These are phyloP conservation scores for Dionaea muscipula DNA, from an alignment of 179 eudicot species.

Conservation along the genomic window DNA sequence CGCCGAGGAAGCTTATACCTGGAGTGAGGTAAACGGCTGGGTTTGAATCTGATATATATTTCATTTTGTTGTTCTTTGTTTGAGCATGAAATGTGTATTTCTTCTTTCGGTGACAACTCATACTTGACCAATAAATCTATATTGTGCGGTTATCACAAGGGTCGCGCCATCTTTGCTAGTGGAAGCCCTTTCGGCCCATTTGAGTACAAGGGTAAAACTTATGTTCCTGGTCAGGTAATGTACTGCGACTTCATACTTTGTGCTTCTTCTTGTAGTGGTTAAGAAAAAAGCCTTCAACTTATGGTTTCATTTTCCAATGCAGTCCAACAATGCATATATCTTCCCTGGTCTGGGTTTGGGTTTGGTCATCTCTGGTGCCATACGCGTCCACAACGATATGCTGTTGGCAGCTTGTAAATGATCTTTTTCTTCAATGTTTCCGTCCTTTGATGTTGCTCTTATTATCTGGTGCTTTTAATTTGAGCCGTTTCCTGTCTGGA, in stretches of 20 bases:
- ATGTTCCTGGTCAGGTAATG: constrained; percentile 76
- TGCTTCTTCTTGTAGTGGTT: not conserved
- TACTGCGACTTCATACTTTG: not conserved
- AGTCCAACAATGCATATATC: constrained; percentile 93
- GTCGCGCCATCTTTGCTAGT: constrained; percentile 85
- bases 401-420: constrained; percentile 88
- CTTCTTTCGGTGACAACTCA: not conserved
- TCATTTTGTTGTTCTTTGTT: not conserved
- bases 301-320: constrained; percentile 7
- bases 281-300: not conserved
- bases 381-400: constrained; percentile 86
- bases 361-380: constrained; percentile 83
- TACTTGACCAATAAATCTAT: not conserved
- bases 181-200: constrained; percentile 91
- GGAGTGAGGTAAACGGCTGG: constrained; percentile 46
- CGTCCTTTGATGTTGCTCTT: not conserved
- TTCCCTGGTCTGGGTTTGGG: constrained; percentile 96
- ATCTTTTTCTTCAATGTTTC: not conserved
- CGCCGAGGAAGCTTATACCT: constrained; percentile 71
- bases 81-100: not conserved
- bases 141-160: constrained; percentile 22
- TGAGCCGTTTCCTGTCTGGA: not conserved
- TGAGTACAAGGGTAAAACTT: constrained; percentile 55
- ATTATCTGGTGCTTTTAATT: not conserved
- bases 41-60: too few relatives aligned